Evolutionary conservation across 2,329 filamentous ascomycete genomes (phyloP), one percentile per base, ranked within the genome.

Genomic region (Leptographium radiaticola): DNA sequence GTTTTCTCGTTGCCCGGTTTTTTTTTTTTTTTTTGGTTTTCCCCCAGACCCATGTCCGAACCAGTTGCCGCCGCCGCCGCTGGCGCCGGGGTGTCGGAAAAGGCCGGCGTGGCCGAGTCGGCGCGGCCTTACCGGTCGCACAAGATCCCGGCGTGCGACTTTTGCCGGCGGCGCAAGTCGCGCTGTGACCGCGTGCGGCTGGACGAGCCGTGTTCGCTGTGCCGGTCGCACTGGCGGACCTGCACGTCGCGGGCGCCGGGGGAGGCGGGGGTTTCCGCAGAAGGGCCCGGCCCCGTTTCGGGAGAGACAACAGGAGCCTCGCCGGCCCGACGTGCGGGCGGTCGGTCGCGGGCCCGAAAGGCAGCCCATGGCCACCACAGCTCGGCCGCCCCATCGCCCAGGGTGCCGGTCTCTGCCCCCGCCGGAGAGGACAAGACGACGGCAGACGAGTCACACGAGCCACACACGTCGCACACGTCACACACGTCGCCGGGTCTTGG

Each of bases 161-260:
- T 53, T 20, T 53, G 52, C 46, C 52, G 45, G 18, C 52, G 52
- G 6, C 52, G 52, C 20, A 53, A 53, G 46, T 49, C 52, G 7
- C 52, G 52, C 3, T 53, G 52, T n/a, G 52, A 49, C 15, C 52
- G 52, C 4, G 11, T 31, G 25, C 52, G 52, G 13, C 38, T 49
- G 1, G 46, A 44, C 15, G 52, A 53, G 45, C 52, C 52, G 6
- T 53, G 52, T 39, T 49, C 52, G 8, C 46, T 53, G 70, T 73
- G 1, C 77, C 83, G 60, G 86, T 11, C 30, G 66, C 61, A 53
- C 67, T 67, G 8, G 66, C 60, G 51, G 7, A 2, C 31, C 12
- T 52, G 51, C 51, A 52, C 51, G 6, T 39, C 51, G 2, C 33
- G 43, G 6, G 31, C 25, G 25, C 25, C 25, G 5, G 25, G 25